Percentiles rank a stretch among this genome's conserved stretches.
phyloP scores from a whole-genome alignment of 352 stramenopile genomes.

The Thalassiosira delicatula region DNA sequence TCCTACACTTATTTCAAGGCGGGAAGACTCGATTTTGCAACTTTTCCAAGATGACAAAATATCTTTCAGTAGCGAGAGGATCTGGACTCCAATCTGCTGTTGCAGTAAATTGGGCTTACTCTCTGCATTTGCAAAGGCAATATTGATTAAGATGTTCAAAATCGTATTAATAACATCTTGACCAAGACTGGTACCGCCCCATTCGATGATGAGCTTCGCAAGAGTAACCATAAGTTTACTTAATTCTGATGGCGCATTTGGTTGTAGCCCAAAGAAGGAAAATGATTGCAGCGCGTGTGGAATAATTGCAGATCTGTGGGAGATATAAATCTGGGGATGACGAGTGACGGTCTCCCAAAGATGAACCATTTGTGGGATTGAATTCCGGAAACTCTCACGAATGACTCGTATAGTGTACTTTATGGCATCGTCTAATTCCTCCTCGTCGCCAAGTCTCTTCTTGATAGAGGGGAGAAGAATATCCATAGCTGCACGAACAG shows the following conservation, averaged over 20 bases:
- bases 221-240: slow-evolving; percentile 91
- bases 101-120: slow-evolving; percentile 63
- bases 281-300: slow-evolving; percentile 95
- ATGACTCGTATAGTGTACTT: slow-evolving; percentile 2
- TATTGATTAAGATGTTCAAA: slow-evolving; percentile 87
- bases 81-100: slow-evolving; percentile 49
- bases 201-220: slow-evolving; percentile 95
- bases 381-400: slow-evolving; percentile 81
- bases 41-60: slow-evolving; percentile 66
- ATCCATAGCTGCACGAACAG: slow-evolving; percentile 93
- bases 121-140: slow-evolving; percentile 73
- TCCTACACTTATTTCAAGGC: slow-evolving; percentile 77
- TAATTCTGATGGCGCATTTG: slow-evolving; percentile 92
- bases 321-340: slow-evolving; percentile 92
- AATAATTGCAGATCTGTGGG: slow-evolving; percentile 92
- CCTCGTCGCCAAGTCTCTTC: slow-evolving; percentile 84
- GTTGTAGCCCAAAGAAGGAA: slow-evolving; percentile 92
- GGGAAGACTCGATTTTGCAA: slow-evolving; percentile 65
- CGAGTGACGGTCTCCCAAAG: slow-evolving; percentile 97
- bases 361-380: slow-evolving; percentile 94
- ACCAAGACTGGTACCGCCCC: slow-evolving; percentile 82
- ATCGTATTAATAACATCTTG: slow-evolving; percentile 72
- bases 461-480: slow-evolving; percentile 93
- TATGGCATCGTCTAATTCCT: slow-evolving; percentile 94
- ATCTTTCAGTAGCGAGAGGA: slow-evolving; percentile 63